A percentile compares a stretch with the other conserved stretches of the same genome.
Conservation (phyloP, 768 basidiomycete genomes). For the Macrolepiota fuliginosa region DNA sequence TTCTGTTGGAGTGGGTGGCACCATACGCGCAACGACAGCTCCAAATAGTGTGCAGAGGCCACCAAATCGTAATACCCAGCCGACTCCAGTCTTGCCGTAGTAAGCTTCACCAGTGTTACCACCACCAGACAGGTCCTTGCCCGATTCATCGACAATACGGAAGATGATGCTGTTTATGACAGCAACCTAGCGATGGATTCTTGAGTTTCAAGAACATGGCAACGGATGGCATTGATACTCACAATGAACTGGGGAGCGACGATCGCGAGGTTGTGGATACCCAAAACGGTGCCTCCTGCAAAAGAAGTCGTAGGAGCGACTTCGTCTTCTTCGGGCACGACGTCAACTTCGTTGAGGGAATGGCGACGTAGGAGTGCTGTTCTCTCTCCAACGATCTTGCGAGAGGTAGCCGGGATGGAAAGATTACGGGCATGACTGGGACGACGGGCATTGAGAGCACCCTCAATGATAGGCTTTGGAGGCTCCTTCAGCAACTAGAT, state of each 20-base stretch:
- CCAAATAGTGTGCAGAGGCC: conserved; percentile 85
- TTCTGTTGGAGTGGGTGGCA: conserved; percentile 89
- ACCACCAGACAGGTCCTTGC: conserved; percentile 35
- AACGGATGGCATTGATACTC: conserved; percentile 27
- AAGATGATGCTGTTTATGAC: conserved; percentile 87
- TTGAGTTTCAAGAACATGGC: conserved; percentile 13
- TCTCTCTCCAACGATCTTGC: conserved; percentile 37
- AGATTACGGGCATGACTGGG: conserved; percentile 52
- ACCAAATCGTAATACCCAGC: conserved; percentile 92
- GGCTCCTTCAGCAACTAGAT: conserved; percentile 73
- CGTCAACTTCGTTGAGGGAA: conserved; percentile 50
- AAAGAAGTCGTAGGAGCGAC: conserved; percentile 42
- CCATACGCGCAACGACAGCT: conserved; percentile 74
- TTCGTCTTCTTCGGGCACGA: conserved; percentile 34
- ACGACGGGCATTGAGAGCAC: conserved; percentile 28
- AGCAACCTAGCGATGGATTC: conserved; percentile 57
- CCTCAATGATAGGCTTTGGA: conserved; percentile 29
- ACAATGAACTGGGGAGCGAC: conserved; percentile 95
- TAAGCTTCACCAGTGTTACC: conserved; percentile 50
- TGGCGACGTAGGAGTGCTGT: conserved; percentile 61
- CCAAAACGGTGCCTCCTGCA: conserved; percentile 88
- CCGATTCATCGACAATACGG: conserved; percentile 65
- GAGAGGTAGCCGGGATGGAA: conserved; percentile 43
- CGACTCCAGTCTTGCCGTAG: conserved; percentile 85
- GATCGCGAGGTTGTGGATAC: conserved; percentile 94